phyloP scores from a whole-genome alignment of 345 rosid genomes.

The Trapa incisa region DNA sequence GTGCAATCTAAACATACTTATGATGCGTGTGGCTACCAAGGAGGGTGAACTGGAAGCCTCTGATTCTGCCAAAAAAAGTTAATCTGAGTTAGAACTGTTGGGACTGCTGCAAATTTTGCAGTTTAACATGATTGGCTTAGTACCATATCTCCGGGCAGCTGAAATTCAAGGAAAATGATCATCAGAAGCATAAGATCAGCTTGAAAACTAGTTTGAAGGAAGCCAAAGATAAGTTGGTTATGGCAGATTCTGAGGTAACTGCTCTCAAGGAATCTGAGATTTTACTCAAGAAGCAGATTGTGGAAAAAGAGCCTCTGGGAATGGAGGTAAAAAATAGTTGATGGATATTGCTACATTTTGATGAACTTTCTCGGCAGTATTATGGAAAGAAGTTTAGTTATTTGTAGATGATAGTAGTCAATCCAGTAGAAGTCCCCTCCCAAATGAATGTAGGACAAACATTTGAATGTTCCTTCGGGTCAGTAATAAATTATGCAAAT shows the following conservation, averaged over 20 bases:
- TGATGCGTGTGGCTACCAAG: constrained; percentile 60
- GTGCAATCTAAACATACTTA: constrained; percentile 54
- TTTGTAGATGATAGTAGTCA: no score
- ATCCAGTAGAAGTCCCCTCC: no score
- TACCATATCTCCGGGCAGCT: constrained; percentile 26
- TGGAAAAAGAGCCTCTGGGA: constrained; percentile 19
- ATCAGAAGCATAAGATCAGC: constrained; percentile 40
- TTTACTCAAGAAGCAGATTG: constrained; percentile 44
- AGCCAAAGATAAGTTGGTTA: constrained; percentile 40
- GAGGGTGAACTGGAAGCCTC: constrained; percentile 63
- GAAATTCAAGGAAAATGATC: constrained; percentile 38
- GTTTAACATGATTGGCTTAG: constrained; percentile 52
- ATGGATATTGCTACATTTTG: no score
- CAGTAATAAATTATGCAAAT: no score
- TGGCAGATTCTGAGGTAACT: constrained; percentile 41
- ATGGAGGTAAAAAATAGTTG: constrained; percentile 17
- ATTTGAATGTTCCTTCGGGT: no score
- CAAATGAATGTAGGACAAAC: no score
- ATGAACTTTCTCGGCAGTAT: no score
- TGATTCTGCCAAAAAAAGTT: constrained; percentile 18
- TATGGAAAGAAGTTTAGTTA: no score
- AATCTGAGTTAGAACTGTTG: neutral
- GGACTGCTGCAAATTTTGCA: neutral
- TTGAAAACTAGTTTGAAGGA: constrained; percentile 43
- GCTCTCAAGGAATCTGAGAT: constrained; percentile 34